Evolutionary conservation across 805 yeast genomes (phyloP).

Genomic region (Metschnikowia henanensis): DNA sequence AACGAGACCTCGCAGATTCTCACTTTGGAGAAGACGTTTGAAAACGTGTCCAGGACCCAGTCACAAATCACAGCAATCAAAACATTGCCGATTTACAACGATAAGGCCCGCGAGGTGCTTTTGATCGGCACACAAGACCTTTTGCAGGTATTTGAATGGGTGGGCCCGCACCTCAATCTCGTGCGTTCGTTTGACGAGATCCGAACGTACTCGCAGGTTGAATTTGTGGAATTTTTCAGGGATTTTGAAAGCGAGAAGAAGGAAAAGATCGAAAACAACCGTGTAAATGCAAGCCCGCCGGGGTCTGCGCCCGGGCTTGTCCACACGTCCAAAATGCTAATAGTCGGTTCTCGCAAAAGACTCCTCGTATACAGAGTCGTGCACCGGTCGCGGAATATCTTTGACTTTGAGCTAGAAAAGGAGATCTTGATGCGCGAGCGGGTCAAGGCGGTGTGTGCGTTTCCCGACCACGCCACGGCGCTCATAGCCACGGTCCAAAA

Average conservation of each 20-base stretch:
- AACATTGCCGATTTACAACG: conserved; percentile 18
- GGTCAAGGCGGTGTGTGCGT: conserved; percentile 22
- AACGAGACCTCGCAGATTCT: conserved; percentile 20
- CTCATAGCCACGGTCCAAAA: conserved; percentile 26
- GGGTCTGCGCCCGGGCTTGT: neutral
- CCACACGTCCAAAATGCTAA: conserved; percentile 20
- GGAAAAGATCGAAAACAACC: too few relatives aligned
- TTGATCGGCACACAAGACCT: conserved; percentile 26
- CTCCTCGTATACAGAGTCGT: conserved; percentile 27
- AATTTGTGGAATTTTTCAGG: neutral
- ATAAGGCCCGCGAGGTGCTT: conserved; percentile 24
- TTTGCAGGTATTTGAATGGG: conserved; percentile 27
- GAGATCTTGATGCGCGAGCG: conserved; percentile 34
- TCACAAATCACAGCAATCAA: conserved; percentile 21
- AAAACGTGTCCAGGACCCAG: conserved; percentile 19
- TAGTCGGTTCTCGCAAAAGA: conserved; percentile 32
- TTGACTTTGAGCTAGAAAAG: conserved; percentile 24
- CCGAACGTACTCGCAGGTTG: neutral
- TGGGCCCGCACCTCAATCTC: conserved; percentile 35
- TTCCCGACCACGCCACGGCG: conserved; percentile 9
- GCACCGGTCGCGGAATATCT: conserved; percentile 31
- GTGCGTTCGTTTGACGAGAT: conserved; percentile 30
- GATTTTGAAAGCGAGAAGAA: too few relatives aligned
- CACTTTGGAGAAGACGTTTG: conserved; percentile 22
- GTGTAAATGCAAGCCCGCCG: neutral